Evolutionary conservation across 768 basidiomycete species (phyloP), one percentile per base, ranked within the genome.

Genomic region (Guyanaporus albipodus): DNA sequence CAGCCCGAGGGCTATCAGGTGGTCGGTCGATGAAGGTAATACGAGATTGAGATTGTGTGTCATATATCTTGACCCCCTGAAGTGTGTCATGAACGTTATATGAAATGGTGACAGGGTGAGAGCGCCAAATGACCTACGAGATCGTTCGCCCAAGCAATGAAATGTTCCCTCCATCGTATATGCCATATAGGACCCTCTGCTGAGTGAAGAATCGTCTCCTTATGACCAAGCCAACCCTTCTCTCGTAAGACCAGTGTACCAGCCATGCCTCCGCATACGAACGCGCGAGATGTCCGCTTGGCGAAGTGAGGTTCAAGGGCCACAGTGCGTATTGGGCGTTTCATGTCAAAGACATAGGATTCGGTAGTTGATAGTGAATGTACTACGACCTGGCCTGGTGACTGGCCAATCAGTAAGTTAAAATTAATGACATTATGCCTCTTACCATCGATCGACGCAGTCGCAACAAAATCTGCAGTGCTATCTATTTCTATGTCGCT

Each of bases 121-220:
- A 39, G n/a, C 15, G 28, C 22, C 21, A 42, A 24, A 33, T n/a
- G 26, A 65, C 83, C 60, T 52, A 92, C 91, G 34, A 82, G 56
- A 62, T 99, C 96, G 55, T 93, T 96, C 4, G 94, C 91, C 96
- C 96, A 99, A 0, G 92, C 93, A 54, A 97, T 91, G 24, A 96
- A 72, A 38, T 78, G 78, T 2, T 83, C 85, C 58, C 82, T 73
- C 96, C 96, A 98, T 47, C 85, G 77, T 9, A 85, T 81, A 42
- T 84, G 82, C 92, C 93, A 97, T 42, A 99, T 90, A 0, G 96
- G 91, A 10, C 95, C 96, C 68, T 98, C 96, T 4, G 86, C 88
- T 5, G 72, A 73, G 59, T 92, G 85, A 17, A 96, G 63, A 6
- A 85, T 66, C 0, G 85, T 89, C 63, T 95, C 93, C 59, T 90